Evolutionary conservation across 768 basidiomycete species (phyloP).

Genomic region (Auricularia cornea): DNA sequence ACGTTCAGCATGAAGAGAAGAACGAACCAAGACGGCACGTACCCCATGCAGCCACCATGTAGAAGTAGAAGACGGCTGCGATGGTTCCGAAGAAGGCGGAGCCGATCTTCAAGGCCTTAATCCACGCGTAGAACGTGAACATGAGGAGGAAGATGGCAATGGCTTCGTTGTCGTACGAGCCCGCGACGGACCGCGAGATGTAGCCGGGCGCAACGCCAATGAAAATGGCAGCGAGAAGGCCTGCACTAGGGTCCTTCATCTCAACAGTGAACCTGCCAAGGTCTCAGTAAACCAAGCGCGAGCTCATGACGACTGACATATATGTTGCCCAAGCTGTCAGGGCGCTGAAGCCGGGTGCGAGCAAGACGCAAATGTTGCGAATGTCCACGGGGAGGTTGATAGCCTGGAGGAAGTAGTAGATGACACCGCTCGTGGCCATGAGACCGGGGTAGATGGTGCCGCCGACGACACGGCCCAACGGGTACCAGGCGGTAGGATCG

Average conservation of each 20-base stretch:
- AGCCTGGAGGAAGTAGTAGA: conserved; percentile 83
- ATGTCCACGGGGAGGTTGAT: conserved; percentile 96
- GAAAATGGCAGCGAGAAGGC: conserved; percentile 94
- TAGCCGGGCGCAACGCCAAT: conserved; percentile 98
- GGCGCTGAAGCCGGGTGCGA: conserved; percentile 95
- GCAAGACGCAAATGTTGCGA: conserved; percentile 89
- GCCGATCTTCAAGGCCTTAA: conserved; percentile 89
- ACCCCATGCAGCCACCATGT: conserved; percentile 99
- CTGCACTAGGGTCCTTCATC: conserved; percentile 91
- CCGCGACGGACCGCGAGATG: conserved; percentile 97
- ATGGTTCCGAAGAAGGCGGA: conserved; percentile 86
- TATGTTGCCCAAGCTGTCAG: conserved; percentile 96
- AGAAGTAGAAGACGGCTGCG: conserved; percentile 96
- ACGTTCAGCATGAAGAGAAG: conserved; percentile 3
- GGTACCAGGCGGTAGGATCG: conserved; percentile 99
- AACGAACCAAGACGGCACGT: conserved; percentile 15
- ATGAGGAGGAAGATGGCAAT: conserved; percentile 99
- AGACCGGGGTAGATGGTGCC: conserved; percentile 97
- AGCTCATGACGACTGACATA: conserved; percentile 46
- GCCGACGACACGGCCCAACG: conserved; percentile 94
- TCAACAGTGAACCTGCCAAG: conserved; percentile 82
- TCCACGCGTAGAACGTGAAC: conserved; percentile 98
- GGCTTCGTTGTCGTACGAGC: conserved; percentile 99
- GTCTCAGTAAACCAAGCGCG: background rate
- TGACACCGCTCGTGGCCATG: conserved; percentile 97